A percentile compares a stretch with the other conserved stretches of the same genome.
Conservation (phyloP, 2,329 filamentous ascomycete species). For the Cryphonectria parasitica region DNA sequence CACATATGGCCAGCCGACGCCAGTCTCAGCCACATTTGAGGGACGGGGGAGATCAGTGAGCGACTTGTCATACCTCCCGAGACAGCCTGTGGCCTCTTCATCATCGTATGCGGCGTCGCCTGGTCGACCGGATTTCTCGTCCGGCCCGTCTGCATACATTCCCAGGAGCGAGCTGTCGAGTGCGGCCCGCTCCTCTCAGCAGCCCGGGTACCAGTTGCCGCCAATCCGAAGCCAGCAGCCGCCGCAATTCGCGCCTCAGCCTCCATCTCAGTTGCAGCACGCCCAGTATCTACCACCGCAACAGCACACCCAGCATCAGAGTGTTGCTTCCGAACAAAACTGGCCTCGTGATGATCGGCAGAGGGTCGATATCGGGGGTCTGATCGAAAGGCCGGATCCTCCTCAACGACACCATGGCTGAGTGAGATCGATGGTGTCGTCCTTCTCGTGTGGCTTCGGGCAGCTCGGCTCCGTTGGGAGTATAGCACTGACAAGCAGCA, state of each 20-base stretch:
- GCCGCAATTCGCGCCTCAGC: conserved; percentile 32
- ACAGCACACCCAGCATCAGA: conserved; percentile 32
- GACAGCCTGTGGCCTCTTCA: conserved; percentile 36
- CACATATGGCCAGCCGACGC: conserved; percentile 49
- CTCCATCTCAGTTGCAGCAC: conserved; percentile 36
- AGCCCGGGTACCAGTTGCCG: conserved; percentile 49
- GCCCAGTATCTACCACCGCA: conserved; percentile 38
- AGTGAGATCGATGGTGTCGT: conserved; percentile 14
- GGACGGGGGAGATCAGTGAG: conserved; percentile 45
- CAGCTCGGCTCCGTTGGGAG: neutral
- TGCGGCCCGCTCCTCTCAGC: conserved; percentile 39
- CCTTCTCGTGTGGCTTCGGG: neutral
- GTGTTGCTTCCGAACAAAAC: conserved; percentile 22
- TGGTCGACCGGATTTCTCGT: conserved; percentile 48
- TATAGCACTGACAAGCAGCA: neutral
- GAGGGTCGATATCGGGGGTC: conserved; percentile 64
- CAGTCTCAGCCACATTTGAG: conserved; percentile 54
- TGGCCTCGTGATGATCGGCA: conserved; percentile 55
- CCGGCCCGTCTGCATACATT: conserved; percentile 51
- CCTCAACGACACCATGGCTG: conserved; percentile 33
- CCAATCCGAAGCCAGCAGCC: conserved; percentile 50
- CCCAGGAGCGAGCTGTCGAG: conserved; percentile 55
- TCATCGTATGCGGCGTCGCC: conserved; percentile 52
- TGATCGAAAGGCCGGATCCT: conserved; percentile 61
- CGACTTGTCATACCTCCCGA: conserved; percentile 35